These are phyloP conservation scores for Vicia faba DNA, from an alignment of 306 rosid genomes.

Conservation along the genomic window DNA sequence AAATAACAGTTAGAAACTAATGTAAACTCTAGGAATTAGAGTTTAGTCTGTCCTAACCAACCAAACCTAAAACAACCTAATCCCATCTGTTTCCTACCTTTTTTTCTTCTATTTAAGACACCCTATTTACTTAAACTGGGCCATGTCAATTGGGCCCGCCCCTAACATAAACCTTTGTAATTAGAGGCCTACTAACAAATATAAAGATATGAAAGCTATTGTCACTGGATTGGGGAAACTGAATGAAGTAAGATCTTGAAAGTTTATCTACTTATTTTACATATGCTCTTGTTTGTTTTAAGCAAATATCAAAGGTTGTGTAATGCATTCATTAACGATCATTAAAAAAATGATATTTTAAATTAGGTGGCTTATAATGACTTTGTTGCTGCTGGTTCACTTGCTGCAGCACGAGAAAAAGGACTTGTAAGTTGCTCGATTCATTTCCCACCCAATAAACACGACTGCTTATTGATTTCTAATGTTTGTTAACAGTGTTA, in stretches of 20 bases:
- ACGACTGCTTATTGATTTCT: not conserved
- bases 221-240: not conserved
- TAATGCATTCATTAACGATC: slow-evolving; percentile 1
- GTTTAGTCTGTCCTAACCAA: not conserved
- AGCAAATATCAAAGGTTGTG: not conserved
- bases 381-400: slow-evolving; percentile 86
- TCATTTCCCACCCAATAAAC: slow-evolving; percentile 21
- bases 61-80: not conserved
- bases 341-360: slow-evolving; percentile 20
- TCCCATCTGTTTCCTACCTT: not conserved
- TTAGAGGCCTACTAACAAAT: not conserved
- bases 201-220: no score
- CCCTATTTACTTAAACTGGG: not conserved
- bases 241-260: not conserved
- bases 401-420: slow-evolving; percentile 89
- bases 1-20: not conserved
- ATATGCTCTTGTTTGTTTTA: not conserved
- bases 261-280: slow-evolving; percentile 1
- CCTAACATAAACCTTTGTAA: slow-evolving; percentile 4
- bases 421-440: slow-evolving; percentile 76
- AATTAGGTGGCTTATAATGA: slow-evolving; percentile 80
- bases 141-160: not conserved
- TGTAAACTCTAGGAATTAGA: not conserved
- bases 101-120: not conserved
- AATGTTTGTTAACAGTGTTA: not conserved